Evolutionary conservation across 805 yeast species (phyloP).

Genomic region (Pichia sporocuriosa): DNA sequence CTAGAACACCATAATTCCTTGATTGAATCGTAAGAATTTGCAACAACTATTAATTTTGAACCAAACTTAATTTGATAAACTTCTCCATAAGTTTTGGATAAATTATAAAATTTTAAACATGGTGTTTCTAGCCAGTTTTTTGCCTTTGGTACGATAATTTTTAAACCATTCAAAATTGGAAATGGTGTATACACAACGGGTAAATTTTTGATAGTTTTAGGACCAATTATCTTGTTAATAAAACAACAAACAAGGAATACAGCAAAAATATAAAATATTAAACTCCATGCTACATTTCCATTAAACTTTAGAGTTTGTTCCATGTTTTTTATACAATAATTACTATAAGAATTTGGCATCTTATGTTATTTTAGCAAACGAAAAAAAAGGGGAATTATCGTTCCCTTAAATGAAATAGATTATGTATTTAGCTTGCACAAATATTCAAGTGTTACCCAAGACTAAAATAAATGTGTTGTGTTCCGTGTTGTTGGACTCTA

Average conservation of each 20-base stretch:
- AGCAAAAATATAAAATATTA: neutral
- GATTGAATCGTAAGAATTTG: slow-evolving; percentile 55
- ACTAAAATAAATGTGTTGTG: no score
- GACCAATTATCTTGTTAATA: neutral
- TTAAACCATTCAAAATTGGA: slow-evolving; percentile 25
- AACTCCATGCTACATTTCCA: no score
- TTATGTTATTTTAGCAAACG: no score
- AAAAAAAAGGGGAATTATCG: no score
- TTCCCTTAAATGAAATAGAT: no score
- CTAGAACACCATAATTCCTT: slow-evolving; percentile 43
- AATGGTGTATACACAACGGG: slow-evolving; percentile 15
- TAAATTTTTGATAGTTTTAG: slow-evolving; percentile 17
- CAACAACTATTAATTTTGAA: slow-evolving; percentile 48
- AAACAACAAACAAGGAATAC: neutral
- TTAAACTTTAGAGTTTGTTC: neutral
- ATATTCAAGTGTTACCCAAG: no score
- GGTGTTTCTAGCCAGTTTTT: slow-evolving; percentile 30
- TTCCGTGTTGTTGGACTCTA: no score
- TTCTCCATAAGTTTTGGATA: slow-evolving; percentile 38
- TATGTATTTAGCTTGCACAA: no score
- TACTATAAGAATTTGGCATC: no score
- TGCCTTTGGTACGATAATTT: slow-evolving; percentile 23
- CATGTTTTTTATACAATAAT: neutral
- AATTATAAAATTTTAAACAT: slow-evolving; percentile 37
- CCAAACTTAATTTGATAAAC: slow-evolving; percentile 66